Conservation (phyloP, 1,284 basidiomycete species). For the Rhodofomes roseus region DNA sequence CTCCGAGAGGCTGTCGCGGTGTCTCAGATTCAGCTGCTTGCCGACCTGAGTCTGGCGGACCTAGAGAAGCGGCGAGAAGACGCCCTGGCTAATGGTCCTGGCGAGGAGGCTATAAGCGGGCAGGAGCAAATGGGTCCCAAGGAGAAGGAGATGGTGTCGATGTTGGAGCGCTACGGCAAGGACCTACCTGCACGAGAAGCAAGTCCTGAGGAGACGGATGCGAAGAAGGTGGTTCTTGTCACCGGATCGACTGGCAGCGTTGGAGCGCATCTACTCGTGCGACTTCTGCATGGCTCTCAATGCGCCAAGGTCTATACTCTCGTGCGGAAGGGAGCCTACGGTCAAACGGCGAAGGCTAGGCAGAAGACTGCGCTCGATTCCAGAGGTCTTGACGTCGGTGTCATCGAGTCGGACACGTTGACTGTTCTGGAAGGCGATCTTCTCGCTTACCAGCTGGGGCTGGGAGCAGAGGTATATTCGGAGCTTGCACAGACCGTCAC, state of each 20-base stretch:
- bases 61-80: constrained; percentile 10
- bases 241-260: constrained; percentile 9
- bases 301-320: constrained; percentile 7
- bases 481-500: constrained; percentile 22
- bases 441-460: constrained; percentile 20
- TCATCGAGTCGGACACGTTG: constrained; percentile 28
- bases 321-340: constrained; percentile 1
- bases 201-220: background rate
- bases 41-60: constrained; percentile 23
- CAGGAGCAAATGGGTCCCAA: background rate
- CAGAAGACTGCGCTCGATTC: constrained; percentile 28
- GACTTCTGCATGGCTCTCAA: background rate
- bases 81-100: background rate
- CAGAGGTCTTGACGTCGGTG: constrained; percentile 24
- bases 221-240: constrained; percentile 3
- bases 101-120: background rate
- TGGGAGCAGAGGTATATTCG: constrained; percentile 7
- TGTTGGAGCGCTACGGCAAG: background rate
- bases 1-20: constrained; percentile 29
- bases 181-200: background rate
- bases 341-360: constrained; percentile 8
- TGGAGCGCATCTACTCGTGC: constrained; percentile 7
- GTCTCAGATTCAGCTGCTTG: constrained; percentile 36
- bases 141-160: background rate
- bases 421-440: constrained; percentile 29